phyloP scores from a whole-genome alignment of 2,329 filamentous ascomycete genomes.

The Periconia digitata region DNA sequence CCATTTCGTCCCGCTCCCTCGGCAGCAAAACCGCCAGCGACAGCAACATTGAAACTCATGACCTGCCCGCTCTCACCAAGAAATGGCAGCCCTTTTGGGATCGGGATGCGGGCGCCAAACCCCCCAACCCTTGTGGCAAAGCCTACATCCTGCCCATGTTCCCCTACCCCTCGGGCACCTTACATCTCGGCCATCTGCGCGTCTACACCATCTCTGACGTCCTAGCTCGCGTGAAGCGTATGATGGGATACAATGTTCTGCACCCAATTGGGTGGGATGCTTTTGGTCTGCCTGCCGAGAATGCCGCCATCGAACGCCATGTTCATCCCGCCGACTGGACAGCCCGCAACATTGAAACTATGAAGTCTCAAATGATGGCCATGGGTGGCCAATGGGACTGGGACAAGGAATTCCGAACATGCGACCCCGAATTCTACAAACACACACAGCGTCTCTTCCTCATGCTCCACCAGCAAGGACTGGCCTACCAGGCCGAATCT shows the following conservation, averaged over 20 bases:
- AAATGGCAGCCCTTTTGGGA: conserved; percentile 60
- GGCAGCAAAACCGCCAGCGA: conserved; percentile 8
- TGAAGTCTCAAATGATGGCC: conserved; percentile 76
- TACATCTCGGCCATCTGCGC: conserved; percentile 84
- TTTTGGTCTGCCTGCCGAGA: conserved; percentile 87
- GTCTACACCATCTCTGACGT: conserved; percentile 92
- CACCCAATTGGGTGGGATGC: conserved; percentile 96
- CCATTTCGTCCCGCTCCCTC: not conserved
- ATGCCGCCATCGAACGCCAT: conserved; percentile 82
- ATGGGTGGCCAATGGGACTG: conserved; percentile 88
- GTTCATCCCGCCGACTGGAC: conserved; percentile 81
- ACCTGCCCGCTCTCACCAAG: conserved; percentile 18
- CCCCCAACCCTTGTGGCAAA: conserved; percentile 36
- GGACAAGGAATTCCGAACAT: conserved; percentile 82
- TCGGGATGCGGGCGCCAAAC: conserved; percentile 5
- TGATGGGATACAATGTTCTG: conserved; percentile 74
- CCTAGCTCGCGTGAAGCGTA: conserved; percentile 71
- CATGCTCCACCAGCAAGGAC: conserved; percentile 69
- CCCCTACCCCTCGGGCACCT: conserved; percentile 82
- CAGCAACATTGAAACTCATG: conserved; percentile 5
- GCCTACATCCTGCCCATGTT: conserved; percentile 87
- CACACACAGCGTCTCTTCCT: conserved; percentile 87
- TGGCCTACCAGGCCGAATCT: conserved; percentile 82
- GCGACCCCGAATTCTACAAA: conserved; percentile 82
- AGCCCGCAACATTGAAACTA: conserved; percentile 73